A percentile compares a stretch with the other conserved stretches of the same genome.
Evolutionary conservation across 1,139 yeast genomes (phyloP).

Genomic region (Suhomyces ambrosiae): DNA sequence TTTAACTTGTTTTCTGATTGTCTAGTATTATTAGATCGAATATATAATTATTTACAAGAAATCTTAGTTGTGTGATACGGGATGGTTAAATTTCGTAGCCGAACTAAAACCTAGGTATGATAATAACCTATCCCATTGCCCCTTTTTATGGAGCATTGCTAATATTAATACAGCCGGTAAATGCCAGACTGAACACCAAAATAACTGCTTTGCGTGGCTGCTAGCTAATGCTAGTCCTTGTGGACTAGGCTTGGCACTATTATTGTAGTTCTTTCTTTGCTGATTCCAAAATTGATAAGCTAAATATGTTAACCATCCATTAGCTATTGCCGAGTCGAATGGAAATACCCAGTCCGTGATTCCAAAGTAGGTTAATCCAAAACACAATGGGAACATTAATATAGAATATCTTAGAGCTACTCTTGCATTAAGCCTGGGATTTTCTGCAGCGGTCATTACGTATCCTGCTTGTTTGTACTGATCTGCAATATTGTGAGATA

Average conservation of each 20-base stretch:
- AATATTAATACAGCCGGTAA: slow-evolving; percentile 84
- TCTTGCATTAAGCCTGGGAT: slow-evolving; percentile 89
- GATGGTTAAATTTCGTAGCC: no score
- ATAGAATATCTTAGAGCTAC: slow-evolving; percentile 89
- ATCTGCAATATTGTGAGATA: slow-evolving; percentile 82
- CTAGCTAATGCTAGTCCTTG: slow-evolving; percentile 63
- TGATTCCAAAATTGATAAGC: slow-evolving; percentile 85
- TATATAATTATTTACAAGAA: not conserved
- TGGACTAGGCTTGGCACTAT: slow-evolving; percentile 41
- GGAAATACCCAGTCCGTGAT: slow-evolving; percentile 84
- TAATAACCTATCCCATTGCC: slow-evolving; percentile 85
- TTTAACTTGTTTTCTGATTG: no score
- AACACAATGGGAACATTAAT: slow-evolving; percentile 89
- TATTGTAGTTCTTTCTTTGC: slow-evolving; percentile 58
- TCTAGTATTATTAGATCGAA: no score
- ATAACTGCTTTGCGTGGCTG: slow-evolving; percentile 74
- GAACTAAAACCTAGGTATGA: slow-evolving; percentile 27
- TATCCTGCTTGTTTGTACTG: slow-evolving; percentile 94
- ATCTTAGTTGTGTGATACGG: not conserved
- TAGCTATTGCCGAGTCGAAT: slow-evolving; percentile 76
- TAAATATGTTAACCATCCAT: slow-evolving; percentile 82
- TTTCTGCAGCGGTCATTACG: slow-evolving; percentile 93
- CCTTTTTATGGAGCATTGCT: slow-evolving; percentile 93
- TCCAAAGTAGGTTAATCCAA: slow-evolving; percentile 75
- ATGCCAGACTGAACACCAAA: slow-evolving; percentile 96